Conservation (phyloP, 148 eudicot species). For the Bassia scoparia region DNA sequence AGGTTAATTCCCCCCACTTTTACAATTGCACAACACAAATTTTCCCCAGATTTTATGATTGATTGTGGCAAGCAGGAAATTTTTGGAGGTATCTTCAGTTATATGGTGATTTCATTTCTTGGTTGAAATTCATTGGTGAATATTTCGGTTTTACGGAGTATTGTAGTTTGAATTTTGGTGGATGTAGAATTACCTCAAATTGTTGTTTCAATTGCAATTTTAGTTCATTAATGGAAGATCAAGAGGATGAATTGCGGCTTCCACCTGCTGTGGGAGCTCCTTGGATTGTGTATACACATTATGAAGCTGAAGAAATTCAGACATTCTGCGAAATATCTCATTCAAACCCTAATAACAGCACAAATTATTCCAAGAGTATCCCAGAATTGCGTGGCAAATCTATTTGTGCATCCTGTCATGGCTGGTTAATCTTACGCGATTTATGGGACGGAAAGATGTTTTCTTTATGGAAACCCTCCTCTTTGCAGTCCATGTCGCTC, state of each 20-base stretch:
- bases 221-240: too few species aligned
- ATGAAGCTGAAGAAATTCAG: background rate
- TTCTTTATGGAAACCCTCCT: background rate
- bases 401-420: background rate
- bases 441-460: background rate
- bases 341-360: background rate
- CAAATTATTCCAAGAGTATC: background rate
- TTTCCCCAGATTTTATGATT: too few species aligned
- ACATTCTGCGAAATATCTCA: background rate
- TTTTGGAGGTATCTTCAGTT: too few species aligned
- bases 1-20: too few species aligned
- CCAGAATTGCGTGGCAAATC: background rate
- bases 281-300: background rate
- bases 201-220: too few species aligned
- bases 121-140: too few species aligned
- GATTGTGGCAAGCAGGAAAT: too few species aligned
- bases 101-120: too few species aligned
- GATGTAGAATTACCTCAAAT: too few species aligned
- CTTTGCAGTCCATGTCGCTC: background rate
- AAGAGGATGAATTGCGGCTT: background rate
- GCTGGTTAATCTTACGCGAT: constrained; percentile 1
- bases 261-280: background rate
- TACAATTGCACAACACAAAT: too few species aligned
- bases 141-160: too few species aligned
- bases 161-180: too few species aligned